Evolutionary conservation across 2,329 filamentous ascomycete species (phyloP).

Genomic region (Diatrype stigma): DNA sequence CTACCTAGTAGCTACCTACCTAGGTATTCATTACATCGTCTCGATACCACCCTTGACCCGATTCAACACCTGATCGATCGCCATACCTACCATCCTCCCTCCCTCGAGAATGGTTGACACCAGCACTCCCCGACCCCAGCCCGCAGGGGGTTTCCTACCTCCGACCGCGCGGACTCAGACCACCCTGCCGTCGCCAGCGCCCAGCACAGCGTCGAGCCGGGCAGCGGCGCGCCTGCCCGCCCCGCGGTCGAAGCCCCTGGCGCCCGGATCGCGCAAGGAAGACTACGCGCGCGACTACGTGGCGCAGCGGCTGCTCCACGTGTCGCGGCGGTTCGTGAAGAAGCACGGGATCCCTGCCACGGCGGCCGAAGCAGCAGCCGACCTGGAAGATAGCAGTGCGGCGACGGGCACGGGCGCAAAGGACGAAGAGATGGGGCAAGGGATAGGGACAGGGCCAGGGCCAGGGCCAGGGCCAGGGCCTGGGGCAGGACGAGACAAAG

Average conservation of each 20-base stretch:
- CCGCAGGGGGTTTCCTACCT: slow-evolving; percentile 49
- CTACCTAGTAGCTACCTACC: too few species aligned
- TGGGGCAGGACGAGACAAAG: neutral
- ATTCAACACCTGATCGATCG: too few species aligned
- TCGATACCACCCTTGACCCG: too few species aligned
- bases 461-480: neutral
- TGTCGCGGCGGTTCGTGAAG: slow-evolving; percentile 57
- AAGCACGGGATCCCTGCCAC: slow-evolving; percentile 45
- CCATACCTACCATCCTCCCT: too few species aligned
- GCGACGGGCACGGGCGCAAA: neutral
- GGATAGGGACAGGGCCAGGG: neutral
- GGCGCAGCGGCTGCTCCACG: slow-evolving; percentile 47
- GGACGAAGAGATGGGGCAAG: neutral
- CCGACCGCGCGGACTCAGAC: slow-evolving; percentile 12
- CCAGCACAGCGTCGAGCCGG: slow-evolving; percentile 42
- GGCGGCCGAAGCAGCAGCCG: slow-evolving; percentile 32
- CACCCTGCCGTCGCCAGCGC: slow-evolving; percentile 51
- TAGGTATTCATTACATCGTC: too few species aligned
- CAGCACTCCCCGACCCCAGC: neutral
- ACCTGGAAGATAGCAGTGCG: too few species aligned
- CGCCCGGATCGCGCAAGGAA: slow-evolving; percentile 56
- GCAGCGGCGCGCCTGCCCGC: slow-evolving; percentile 45
- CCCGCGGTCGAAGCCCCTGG: slow-evolving; percentile 48
- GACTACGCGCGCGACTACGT: slow-evolving; percentile 56
- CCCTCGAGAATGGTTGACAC: too few species aligned